Base-by-base conservation (phyloP, 371 early-diverging fungal species). In the Mortierella sp. region DNA sequence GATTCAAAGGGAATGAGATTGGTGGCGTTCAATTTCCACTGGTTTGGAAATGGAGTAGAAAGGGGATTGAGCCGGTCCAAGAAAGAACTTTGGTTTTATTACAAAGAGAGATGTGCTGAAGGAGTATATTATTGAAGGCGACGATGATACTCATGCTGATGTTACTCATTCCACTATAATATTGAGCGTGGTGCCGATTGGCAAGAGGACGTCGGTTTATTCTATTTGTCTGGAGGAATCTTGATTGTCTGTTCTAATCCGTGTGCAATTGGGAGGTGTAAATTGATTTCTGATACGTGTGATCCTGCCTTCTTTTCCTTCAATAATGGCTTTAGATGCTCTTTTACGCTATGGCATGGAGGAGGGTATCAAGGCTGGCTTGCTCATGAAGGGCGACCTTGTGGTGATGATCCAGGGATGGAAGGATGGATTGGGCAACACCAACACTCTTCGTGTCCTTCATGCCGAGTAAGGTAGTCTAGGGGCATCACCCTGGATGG, bases 101-200 rank as follows among this genome's bases (percentile, higher is more conserved):
- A n/a, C n/a, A n/a, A n/a, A n/a, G n/a, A n/a, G n/a, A n/a, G n/a
- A n/a, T n/a, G n/a, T n/a, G n/a, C n/a, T n/a, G n/a, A n/a, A n/a
- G n/a, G n/a, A n/a, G n/a, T n/a, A n/a, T n/a, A n/a, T n/a, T n/a
- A n/a, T n/a, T n/a, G n/a, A n/a, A n/a, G n/a, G n/a, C n/a, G n/a
- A n/a, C n/a, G n/a, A n/a, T n/a, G n/a, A n/a, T n/a, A n/a, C n/a
- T n/a, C n/a, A n/a, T n/a, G n/a, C n/a, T n/a, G 98, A 78, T 92
- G 96, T 80, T 96, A 96, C 76, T 97, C 98, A 44, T 96, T 95
- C 89, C 89, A 92, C 84, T 97, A 97, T 90, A 75, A 74, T 5
- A 88, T 80, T 21, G 83, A 90, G 74, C 85, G 89, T 45, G 87
- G 88, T n/a, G 57, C 82, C 26, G 90, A 90, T 73, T 84, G 82